phyloP scores from a whole-genome alignment of 2,329 filamentous ascomycete species.

The Cryphonectria naterciae region DNA sequence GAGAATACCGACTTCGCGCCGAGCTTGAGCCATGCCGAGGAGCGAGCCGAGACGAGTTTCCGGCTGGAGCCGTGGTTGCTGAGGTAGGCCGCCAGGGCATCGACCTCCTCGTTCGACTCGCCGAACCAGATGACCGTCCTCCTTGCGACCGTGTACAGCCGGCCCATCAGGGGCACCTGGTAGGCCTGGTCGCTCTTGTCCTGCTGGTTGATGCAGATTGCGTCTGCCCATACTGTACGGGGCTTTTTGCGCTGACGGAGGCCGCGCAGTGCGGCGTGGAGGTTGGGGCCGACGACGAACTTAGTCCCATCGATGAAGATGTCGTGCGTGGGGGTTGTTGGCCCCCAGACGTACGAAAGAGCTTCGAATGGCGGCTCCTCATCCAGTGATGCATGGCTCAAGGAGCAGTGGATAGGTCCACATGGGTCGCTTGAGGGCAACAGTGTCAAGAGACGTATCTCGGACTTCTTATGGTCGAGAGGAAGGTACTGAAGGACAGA shows the following conservation, averaged over 20 bases:
- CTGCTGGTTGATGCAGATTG: conserved; percentile 32
- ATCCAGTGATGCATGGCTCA: conserved; percentile 3
- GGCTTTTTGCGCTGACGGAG: conserved; percentile 4
- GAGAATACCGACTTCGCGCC: not conserved
- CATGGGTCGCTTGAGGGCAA: not conserved
- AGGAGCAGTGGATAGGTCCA: not conserved
- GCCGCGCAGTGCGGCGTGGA: not conserved
- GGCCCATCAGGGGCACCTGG: conserved; percentile 18
- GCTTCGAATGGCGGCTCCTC: conserved; percentile 6
- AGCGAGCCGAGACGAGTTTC: not conserved
- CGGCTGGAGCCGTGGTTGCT: not conserved
- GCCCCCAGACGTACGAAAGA: conserved; percentile 18
- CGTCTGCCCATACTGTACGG: conserved; percentile 35
- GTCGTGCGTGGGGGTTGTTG: not conserved
- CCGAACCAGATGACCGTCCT: conserved; percentile 19
- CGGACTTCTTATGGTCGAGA: conserved; percentile 1
- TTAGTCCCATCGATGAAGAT: conserved; percentile 4
- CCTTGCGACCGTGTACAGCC: conserved; percentile 5
- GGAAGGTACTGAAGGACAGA: not conserved
- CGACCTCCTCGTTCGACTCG: conserved; percentile 7
- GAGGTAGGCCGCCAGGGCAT: not conserved
- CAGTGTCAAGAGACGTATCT: not conserved
- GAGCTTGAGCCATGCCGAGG: not conserved
- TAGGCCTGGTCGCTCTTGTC: not conserved
- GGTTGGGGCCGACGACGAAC: not conserved